These are phyloP conservation scores for Oryza brachyantha DNA, from an alignment of 176 grass and related monocot species.

Conservation along the genomic window DNA sequence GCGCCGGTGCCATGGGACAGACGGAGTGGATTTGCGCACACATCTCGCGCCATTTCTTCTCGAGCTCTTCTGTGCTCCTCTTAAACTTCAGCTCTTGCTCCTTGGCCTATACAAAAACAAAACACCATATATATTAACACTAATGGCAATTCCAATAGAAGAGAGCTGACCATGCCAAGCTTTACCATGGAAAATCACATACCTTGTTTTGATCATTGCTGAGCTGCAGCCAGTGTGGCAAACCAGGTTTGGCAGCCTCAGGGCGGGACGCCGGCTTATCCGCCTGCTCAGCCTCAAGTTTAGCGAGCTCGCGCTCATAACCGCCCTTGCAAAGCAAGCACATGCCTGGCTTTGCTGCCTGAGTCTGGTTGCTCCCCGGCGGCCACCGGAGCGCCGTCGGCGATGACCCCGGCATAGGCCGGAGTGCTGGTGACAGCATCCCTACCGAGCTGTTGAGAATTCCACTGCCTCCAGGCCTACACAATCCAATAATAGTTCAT, in stretches of 20 bases:
- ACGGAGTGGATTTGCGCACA: constrained; percentile 50
- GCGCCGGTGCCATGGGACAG: constrained; percentile 26
- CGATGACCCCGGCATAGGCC: background rate
- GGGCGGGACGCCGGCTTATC: constrained; percentile 29
- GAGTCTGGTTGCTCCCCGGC: background rate
- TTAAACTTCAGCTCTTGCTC: constrained; percentile 66
- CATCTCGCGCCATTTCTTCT: constrained; percentile 71
- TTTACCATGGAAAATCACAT: constrained; percentile 25
- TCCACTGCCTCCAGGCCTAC: constrained; percentile 53
- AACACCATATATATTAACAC: constrained; percentile 17
- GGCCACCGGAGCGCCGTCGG: constrained; percentile 25
- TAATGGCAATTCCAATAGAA: background rate
- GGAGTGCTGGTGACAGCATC: constrained; percentile 34
- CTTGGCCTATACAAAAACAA: constrained; percentile 45
- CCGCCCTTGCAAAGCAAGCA: constrained; percentile 57
- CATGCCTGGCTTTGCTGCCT: constrained; percentile 27
- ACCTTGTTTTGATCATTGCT: constrained; percentile 38
- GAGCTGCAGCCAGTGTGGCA: constrained; percentile 81
- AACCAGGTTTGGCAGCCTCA: constrained; percentile 28
- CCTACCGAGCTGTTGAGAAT: constrained; percentile 47
- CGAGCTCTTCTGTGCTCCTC: constrained; percentile 56
- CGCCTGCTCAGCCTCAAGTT: constrained; percentile 34
- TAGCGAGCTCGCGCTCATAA: constrained; percentile 62
- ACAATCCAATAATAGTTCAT: constrained; percentile 35
- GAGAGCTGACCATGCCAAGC: background rate